Evolutionary conservation across 129 eudicot species (phyloP), one percentile per base, ranked within the genome.

Genomic region (Pittosporum tobira): DNA sequence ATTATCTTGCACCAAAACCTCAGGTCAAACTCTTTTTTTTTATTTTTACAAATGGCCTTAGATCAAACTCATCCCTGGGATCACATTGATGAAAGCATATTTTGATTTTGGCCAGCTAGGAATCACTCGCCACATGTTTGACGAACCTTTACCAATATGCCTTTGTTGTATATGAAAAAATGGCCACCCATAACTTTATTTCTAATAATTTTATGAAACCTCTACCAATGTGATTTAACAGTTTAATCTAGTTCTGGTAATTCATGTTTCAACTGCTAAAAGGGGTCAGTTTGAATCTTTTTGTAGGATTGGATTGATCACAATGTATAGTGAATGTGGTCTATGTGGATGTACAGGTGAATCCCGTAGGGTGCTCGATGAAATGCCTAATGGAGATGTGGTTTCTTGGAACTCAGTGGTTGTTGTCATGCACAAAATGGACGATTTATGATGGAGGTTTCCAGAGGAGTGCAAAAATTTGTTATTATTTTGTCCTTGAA

Each of bases 341-440:
- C n/a, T n/a, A n/a, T n/a, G n/a, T n/a, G n/a, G n/a, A n/a, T 30
- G 71, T 48, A 71, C 79, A 52, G 53, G 66, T 61, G 84, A 81
- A 6, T 84, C 65, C 7, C 75, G 81, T 36, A 57, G 67, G 61
- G 79, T 88, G 69, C 77, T 84, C 18, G 87, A 81, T 66, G 88
- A 74, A 71, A 84, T 88, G 90, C 77, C 73, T 4, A n/a, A 22
- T 0, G 76, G 71, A 63, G 89, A 85, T 66, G 79, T 69, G 22
- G 89, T 85, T 51, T 81, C 90, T 2, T 84, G 87, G 94, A 88
- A 84, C 46, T 74, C 96, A 4, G 56, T 88, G 75, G 93, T 89
- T 61, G 95, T 85, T 13, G 82, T 3, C 85, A 77, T 51, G 85
- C 95, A 0, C 79, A 75, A 46, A 82, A 82, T 28, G 78, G 84